Evolutionary conservation across 306 rosid genomes (phyloP), one percentile per base, ranked within the genome.

Genomic region (Rosa lucieae): DNA sequence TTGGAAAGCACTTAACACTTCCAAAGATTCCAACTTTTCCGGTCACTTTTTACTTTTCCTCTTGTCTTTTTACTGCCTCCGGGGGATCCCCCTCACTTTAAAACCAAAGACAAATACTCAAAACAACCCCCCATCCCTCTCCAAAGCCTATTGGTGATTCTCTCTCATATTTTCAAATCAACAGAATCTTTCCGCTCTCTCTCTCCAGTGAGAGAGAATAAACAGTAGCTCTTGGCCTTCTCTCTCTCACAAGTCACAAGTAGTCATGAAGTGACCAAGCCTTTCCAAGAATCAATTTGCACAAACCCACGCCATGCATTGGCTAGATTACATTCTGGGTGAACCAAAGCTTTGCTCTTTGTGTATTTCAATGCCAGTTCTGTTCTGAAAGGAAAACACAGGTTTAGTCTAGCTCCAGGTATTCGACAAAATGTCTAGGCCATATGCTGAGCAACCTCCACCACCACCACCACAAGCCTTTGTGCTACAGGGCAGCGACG

Each of bases 21-120:
- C 52, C 79, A 62, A 87, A 84, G 90, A 87, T 89, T 89, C 96
- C 89, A 74, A 70, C 77, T 81, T 83, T 91, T 84, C 86, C 84
- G 71, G 55, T 79, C 18, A 69, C 79, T 76, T 87, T 79, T 67
- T 58, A 80, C 77, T 82, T 8, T 91, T 87, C 79, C 85, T 83
- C 74, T 86, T 84, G 88, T 89, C 91, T 83, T 83, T 78, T 77
- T 77, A 79, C 82, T 73, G 73, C 73, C 75, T 79, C 82, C 70
- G 59, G 79, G 80, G 84, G 85, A 81, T 85, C 87, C 78, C 55
- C 82, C 29, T 11, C 8, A 3, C 32, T 40, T 40, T 10, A 29
- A 12, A 44, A 69, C 13, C 13, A 48, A 72, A 14, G 23, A 43
- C 21, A 62, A 43, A 21, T 39, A 18, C 71, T 67, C 47, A 8